A percentile compares a stretch with the other conserved stretches of the same genome.
Conservation (phyloP, 1,284 basidiomycete genomes). For the Clitocybe nebularis region DNA sequence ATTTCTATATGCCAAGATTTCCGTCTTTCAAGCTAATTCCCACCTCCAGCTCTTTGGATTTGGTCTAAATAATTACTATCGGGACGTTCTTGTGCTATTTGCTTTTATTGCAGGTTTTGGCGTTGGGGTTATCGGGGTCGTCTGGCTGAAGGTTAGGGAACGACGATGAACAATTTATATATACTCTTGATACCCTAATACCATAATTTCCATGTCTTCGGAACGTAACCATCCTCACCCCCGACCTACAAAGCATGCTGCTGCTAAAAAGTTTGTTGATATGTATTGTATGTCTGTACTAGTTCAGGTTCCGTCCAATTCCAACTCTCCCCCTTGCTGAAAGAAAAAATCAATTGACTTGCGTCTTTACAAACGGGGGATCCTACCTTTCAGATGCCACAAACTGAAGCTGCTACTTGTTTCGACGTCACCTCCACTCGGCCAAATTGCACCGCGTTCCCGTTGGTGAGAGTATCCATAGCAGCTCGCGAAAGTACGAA, state of each 20-base stretch:
- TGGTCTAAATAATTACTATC: constrained; percentile 69
- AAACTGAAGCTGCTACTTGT: constrained; percentile 31
- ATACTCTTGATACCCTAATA: too few relatives aligned
- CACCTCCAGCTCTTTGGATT: constrained; percentile 74
- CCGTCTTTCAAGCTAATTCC: not conserved
- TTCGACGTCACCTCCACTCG: constrained; percentile 31
- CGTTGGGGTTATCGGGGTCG: constrained; percentile 61
- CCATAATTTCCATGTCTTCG: too few relatives aligned
- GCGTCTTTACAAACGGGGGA: not conserved
- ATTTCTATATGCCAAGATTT: constrained; percentile 26
- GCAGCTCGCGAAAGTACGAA: constrained; percentile 40
- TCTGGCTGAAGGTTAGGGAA: constrained; percentile 75
- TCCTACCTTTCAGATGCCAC: constrained; percentile 30
- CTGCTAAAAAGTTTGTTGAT: not conserved
- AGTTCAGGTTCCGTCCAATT: not conserved
- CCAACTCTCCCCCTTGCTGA: not conserved
- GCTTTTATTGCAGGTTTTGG: constrained; percentile 80
- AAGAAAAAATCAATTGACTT: not conserved
- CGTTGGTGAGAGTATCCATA: constrained; percentile 39
- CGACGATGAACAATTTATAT: too few relatives aligned
- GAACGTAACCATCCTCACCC: not conserved
- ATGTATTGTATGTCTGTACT: not conserved
- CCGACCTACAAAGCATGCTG: too few relatives aligned
- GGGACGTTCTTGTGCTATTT: constrained; percentile 82
- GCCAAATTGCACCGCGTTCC: constrained; percentile 33